Evolutionary conservation across 805 yeast genomes (phyloP).

Genomic region (Kazachstania viticola): DNA sequence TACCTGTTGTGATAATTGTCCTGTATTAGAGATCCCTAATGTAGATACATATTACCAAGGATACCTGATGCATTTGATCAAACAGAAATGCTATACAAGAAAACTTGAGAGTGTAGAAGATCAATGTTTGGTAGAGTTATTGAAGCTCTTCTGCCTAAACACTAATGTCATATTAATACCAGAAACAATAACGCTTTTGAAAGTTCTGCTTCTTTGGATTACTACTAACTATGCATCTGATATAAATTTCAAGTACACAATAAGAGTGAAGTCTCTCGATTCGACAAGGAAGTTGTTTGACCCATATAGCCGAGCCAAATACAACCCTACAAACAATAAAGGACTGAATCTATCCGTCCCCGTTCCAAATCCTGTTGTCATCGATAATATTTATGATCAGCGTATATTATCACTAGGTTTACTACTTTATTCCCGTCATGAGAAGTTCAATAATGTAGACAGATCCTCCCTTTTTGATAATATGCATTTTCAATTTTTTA

Average conservation of each 20-base stretch:
- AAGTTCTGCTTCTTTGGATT: too few relatives aligned
- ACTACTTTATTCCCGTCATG: constrained; percentile 7
- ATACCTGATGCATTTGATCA: too few relatives aligned
- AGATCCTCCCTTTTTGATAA: constrained; percentile 7
- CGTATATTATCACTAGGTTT: constrained; percentile 9
- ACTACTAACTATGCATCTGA: constrained; percentile 9
- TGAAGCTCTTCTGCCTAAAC: too few relatives aligned
- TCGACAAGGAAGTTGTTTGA: neutral
- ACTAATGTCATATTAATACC: too few relatives aligned
- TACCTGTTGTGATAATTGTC: constrained; percentile 8
- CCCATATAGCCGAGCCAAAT: too few relatives aligned
- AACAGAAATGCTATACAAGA: too few relatives aligned
- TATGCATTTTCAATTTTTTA: constrained; percentile 10
- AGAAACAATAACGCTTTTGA: too few relatives aligned
- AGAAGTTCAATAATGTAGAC: neutral
- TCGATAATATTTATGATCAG: constrained; percentile 12
- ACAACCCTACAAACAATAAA: constrained; percentile 9
- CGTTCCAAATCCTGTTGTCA: constrained; percentile 16
- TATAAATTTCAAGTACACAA: constrained; percentile 15
- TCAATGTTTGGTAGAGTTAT: too few relatives aligned
- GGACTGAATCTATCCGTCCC: constrained; percentile 7
- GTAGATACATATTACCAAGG: too few relatives aligned
- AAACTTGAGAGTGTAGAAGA: too few relatives aligned
- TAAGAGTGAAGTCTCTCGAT: constrained; percentile 4
- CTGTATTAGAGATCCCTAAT: neutral